Conservation (phyloP, 495 filamentous ascomycete species). For the Aspergillus nidulans region DNA sequence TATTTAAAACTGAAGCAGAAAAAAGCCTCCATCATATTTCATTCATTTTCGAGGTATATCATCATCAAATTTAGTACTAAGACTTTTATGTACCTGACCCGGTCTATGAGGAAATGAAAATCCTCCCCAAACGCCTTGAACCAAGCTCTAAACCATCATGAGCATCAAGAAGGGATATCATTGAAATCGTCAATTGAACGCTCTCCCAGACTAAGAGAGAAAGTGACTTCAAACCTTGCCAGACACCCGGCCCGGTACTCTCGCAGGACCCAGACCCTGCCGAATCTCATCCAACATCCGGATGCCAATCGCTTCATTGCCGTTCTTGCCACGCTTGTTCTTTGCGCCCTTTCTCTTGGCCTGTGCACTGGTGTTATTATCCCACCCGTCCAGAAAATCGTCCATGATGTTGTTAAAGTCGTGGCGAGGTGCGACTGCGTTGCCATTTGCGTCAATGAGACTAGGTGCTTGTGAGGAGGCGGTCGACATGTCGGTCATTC, state of each 20-base stretch:
- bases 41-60: not conserved
- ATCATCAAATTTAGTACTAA: not conserved
- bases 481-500: constrained; percentile 47
- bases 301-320: constrained; percentile 73
- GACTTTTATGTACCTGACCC: constrained; percentile 4
- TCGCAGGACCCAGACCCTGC: constrained; percentile 71
- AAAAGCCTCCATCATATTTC: not conserved
- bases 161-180: constrained; percentile 17
- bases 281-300: constrained; percentile 89
- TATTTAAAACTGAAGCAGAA: not conserved
- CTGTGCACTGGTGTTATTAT: constrained; percentile 59
- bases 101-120: constrained; percentile 11
- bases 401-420: constrained; percentile 91
- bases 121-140: constrained; percentile 10
- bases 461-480: constrained; percentile 45
- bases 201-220: too few relatives aligned
- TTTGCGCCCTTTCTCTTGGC: constrained; percentile 58
- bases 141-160: not conserved
- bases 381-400: constrained; percentile 74
- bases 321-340: constrained; percentile 70
- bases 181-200: constrained; percentile 13
- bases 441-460: constrained; percentile 34
- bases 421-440: constrained; percentile 49
- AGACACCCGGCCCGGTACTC: constrained; percentile 26
- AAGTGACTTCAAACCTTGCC: constrained; percentile 20